Percentiles rank a stretch among this genome's conserved stretches.
Conservation (phyloP, 2,329 filamentous ascomycete species). For the Fusarium floridanum region DNA sequence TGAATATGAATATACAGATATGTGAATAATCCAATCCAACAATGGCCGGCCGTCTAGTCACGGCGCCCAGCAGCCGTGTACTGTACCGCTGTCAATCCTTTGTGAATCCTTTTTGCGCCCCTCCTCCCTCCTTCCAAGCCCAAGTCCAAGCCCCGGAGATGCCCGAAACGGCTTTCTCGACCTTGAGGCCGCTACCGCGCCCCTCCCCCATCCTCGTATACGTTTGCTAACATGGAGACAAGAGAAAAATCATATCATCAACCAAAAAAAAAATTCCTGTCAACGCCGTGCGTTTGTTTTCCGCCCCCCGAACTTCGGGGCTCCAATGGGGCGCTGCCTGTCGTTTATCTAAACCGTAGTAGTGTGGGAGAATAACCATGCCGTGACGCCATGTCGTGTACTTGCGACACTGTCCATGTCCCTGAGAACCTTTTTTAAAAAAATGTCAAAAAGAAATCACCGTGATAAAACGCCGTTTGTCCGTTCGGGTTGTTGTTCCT, state of each 20-base stretch:
- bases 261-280: constrained; percentile 4
- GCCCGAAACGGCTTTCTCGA: constrained; percentile 20
- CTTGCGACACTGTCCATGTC: constrained; percentile 40
- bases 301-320: constrained; percentile 24
- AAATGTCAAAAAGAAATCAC: constrained; percentile 6
- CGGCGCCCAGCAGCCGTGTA: constrained; percentile 16
- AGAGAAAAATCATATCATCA: constrained; percentile 34
- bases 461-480: constrained; percentile 31
- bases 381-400: constrained; percentile 42
- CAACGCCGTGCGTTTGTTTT: constrained; percentile 44
- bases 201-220: constrained; percentile 3
- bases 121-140: neutral
- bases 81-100: constrained; percentile 12
- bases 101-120: neutral
- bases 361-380: constrained; percentile 29
- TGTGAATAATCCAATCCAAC: constrained; percentile 12
- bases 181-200: neutral
- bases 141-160: neutral
- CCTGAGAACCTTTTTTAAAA: constrained; percentile 23
- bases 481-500: constrained; percentile 27
- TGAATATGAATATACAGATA: constrained; percentile 13
- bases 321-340: constrained; percentile 26
- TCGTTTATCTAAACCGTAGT: constrained; percentile 44
- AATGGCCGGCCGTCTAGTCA: constrained; percentile 9
- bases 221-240: constrained; percentile 8